These are phyloP conservation scores for Suillus paluster DNA, from an alignment of 768 basidiomycete species.

Conservation along the genomic window DNA sequence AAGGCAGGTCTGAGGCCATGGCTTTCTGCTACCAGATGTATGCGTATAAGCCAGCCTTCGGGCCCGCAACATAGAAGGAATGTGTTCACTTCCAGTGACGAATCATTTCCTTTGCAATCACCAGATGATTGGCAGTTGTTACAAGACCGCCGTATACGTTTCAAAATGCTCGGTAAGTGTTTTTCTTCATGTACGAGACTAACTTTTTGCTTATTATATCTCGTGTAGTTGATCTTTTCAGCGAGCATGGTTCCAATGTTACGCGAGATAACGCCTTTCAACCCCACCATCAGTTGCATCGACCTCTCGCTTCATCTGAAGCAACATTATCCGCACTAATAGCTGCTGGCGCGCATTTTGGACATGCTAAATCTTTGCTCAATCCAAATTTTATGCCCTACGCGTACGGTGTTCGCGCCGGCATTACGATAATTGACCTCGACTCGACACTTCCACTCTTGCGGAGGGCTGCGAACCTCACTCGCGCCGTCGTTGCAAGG, in stretches of 20 bases:
- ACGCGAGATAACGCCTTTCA: slow-evolving; percentile 69
- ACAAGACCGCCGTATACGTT: slow-evolving; percentile 60
- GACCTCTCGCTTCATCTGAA: slow-evolving; percentile 60
- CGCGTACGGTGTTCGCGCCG: slow-evolving; percentile 89
- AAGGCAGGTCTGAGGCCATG: slow-evolving; percentile 24
- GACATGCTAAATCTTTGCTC: slow-evolving; percentile 83
- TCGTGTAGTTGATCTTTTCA: slow-evolving; percentile 60
- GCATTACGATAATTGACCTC: slow-evolving; percentile 91
- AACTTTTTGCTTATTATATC: slow-evolving; percentile 16
- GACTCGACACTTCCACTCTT: slow-evolving; percentile 92
- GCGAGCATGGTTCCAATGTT: slow-evolving; percentile 78
- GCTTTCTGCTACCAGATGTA: slow-evolving; percentile 27
- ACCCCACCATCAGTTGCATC: slow-evolving; percentile 71
- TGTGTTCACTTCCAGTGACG: slow-evolving; percentile 4
- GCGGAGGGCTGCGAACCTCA: slow-evolving; percentile 87
- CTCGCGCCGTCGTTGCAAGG: slow-evolving; percentile 76
- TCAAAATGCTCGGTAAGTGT: slow-evolving; percentile 56
- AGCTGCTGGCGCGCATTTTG: slow-evolving; percentile 93
- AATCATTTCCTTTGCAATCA: slow-evolving; percentile 43
- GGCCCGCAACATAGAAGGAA: not conserved
- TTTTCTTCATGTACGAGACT: slow-evolving; percentile 21
- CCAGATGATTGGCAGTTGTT: slow-evolving; percentile 67
- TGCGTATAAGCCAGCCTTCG: slow-evolving; percentile 14
- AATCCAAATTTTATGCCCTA: slow-evolving; percentile 91
- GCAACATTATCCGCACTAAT: slow-evolving; percentile 88